A percentile compares a stretch with the other conserved stretches of the same genome.
Conservation (phyloP, 1,284 basidiomycete species). For the Ustanciosporium gigantosporum region DNA sequence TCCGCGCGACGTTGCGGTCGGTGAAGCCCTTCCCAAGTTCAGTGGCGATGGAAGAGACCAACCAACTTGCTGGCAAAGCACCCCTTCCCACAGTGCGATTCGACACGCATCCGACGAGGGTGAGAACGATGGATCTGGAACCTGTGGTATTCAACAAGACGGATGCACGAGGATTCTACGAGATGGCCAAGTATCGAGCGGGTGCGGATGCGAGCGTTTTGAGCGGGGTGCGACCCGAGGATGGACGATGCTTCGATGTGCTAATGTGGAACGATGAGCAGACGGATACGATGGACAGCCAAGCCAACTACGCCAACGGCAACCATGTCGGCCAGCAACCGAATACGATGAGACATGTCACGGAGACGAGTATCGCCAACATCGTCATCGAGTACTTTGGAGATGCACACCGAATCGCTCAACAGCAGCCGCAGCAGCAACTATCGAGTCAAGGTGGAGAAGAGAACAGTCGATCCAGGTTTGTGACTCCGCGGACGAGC, state of each 20-base stretch:
- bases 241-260: constrained; percentile 32
- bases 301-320: neutral
- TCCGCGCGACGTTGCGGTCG: constrained; percentile 18
- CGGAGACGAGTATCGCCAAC: constrained; percentile 36
- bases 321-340: neutral
- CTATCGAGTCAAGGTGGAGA: neutral
- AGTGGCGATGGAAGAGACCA: neutral
- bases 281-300: constrained; percentile 6
- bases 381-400: constrained; percentile 18
- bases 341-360: constrained; percentile 9
- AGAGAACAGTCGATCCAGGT: constrained; percentile 11
- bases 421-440: too few relatives aligned
- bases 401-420: too few relatives aligned
- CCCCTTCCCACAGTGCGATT: constrained; percentile 18
- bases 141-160: constrained; percentile 46
- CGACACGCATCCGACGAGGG: constrained; percentile 21
- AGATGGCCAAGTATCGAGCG: constrained; percentile 27
- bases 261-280: constrained; percentile 38
- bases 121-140: constrained; percentile 30
- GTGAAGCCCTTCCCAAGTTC: constrained; percentile 22
- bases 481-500: constrained; percentile 24
- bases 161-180: constrained; percentile 35
- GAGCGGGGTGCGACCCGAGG: constrained; percentile 23
- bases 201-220: constrained; percentile 25
- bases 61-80: neutral